Conservation (phyloP, 345 rosid genomes). For the Leavenworthia alabamica region DNA sequence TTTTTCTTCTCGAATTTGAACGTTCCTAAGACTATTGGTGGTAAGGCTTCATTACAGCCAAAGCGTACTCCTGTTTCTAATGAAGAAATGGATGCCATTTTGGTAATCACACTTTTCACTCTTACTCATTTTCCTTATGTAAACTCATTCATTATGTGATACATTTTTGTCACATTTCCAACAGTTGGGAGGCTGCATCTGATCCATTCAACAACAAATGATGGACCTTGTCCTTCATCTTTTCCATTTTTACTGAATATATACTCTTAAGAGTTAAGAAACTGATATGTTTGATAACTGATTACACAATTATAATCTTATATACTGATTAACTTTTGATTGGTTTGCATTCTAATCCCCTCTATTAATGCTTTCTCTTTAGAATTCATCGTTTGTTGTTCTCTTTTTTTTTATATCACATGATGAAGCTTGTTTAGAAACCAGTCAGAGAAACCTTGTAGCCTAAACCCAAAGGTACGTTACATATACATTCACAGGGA, state of each 20-base stretch:
- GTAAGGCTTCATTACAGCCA: constrained; percentile 88
- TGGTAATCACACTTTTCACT: constrained; percentile 36
- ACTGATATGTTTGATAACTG: constrained; percentile 6
- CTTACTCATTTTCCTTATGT: background rate
- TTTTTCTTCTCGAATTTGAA: constrained; percentile 52
- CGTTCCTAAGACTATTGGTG: constrained; percentile 42
- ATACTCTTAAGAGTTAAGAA: constrained; percentile 9
- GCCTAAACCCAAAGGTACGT: constrained; percentile 26
- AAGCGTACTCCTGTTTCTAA: constrained; percentile 66
- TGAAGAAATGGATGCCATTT: constrained; percentile 80
- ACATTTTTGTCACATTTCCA: background rate
- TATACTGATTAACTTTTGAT: background rate
- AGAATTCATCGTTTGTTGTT: constrained; percentile 24
- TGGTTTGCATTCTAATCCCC: background rate
- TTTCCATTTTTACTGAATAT: constrained; percentile 19
- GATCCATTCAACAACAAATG: constrained; percentile 30
- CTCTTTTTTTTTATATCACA: background rate
- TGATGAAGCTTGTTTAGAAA: constrained; percentile 11
- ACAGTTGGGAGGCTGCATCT: constrained; percentile 73
- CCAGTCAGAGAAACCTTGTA: constrained; percentile 18
- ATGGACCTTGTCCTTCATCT: background rate
- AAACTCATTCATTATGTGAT: background rate
- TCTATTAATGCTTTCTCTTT: background rate
- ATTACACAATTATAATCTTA: background rate
- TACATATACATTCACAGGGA: constrained; percentile 20